These are phyloP conservation scores for Diaporthe eres DNA, from an alignment of 2,329 filamentous ascomycete genomes.

Conservation along the genomic window DNA sequence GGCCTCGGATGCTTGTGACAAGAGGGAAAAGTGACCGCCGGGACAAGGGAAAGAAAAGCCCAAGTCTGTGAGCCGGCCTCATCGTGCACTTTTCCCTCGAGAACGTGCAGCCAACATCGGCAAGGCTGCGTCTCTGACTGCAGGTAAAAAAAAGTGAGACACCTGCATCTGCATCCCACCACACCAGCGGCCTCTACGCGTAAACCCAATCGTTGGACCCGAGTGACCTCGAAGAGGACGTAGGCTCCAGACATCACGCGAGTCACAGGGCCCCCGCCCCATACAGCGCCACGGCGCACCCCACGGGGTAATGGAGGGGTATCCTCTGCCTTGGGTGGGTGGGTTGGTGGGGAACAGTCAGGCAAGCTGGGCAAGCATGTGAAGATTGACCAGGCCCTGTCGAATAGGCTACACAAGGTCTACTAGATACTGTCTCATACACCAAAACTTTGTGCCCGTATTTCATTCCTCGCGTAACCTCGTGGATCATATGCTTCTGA, in stretches of 20 bases:
- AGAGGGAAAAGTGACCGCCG: neutral
- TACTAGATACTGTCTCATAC: neutral
- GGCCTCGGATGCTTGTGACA: constrained; percentile 17
- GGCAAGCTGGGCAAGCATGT: constrained; percentile 19
- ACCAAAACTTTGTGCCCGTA: neutral
- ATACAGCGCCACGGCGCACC: constrained; percentile 18
- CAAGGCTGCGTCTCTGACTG: constrained; percentile 19
- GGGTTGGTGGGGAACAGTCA: constrained; percentile 15
- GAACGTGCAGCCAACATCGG: neutral
- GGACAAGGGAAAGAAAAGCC: neutral
- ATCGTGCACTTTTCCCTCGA: neutral
- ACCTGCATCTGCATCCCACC: constrained; percentile 7
- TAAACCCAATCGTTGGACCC: neutral
- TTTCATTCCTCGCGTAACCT: neutral
- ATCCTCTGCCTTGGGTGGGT: neutral
- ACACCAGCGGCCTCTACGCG: neutral
- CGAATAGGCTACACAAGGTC: neutral
- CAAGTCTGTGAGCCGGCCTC: neutral
- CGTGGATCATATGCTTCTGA: neutral
- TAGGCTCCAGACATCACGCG: neutral
- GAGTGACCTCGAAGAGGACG: neutral
- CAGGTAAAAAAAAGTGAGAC: neutral
- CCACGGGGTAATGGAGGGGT: constrained; percentile 30
- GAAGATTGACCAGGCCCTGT: neutral
- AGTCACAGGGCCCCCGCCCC: constrained; percentile 5